Conservation (phyloP, 1,284 basidiomycete genomes). For the Cryptococcus neoformans region DNA sequence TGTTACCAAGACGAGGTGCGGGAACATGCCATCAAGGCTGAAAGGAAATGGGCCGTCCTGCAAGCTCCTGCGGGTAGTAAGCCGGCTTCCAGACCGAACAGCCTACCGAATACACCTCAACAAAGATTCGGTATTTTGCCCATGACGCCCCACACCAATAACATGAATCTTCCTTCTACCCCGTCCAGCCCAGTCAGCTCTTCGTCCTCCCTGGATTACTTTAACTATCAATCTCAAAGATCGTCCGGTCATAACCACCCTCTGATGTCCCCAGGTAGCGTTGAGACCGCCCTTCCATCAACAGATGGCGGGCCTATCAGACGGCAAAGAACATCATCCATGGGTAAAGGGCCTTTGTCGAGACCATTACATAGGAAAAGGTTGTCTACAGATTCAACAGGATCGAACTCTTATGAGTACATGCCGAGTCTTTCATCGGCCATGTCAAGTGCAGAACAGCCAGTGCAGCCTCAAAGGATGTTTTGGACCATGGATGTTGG, state of each 20-base stretch:
- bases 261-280: slow-evolving; percentile 30
- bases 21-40: slow-evolving; percentile 26
- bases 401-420: slow-evolving; percentile 17
- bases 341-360: slow-evolving; percentile 27
- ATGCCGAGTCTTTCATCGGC: slow-evolving; percentile 10
- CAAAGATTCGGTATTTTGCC: slow-evolving; percentile 39
- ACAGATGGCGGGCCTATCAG: slow-evolving; percentile 43
- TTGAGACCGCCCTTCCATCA: slow-evolving; percentile 29
- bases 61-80: slow-evolving; percentile 1
- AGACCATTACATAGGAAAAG: slow-evolving; percentile 38
- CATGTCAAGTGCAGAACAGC: slow-evolving; percentile 2
- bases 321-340: slow-evolving; percentile 35
- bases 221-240: slow-evolving; percentile 37
- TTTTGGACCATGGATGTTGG: slow-evolving; percentile 41
- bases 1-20: slow-evolving; percentile 39
- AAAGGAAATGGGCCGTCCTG: slow-evolving; percentile 32
- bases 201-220: slow-evolving; percentile 38
- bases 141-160: slow-evolving; percentile 45
- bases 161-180: slow-evolving; percentile 33
- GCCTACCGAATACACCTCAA: slow-evolving; percentile 40
- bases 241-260: slow-evolving; percentile 30
- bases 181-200: slow-evolving; percentile 39
- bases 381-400: slow-evolving; percentile 24
- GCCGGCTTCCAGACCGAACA: slow-evolving; percentile 23
- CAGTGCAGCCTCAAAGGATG: slow-evolving; percentile 6